A percentile compares a stretch with the other conserved stretches of the same genome.
Conservation (phyloP, 148 eudicot genomes). For the Simmondsia chinensis region DNA sequence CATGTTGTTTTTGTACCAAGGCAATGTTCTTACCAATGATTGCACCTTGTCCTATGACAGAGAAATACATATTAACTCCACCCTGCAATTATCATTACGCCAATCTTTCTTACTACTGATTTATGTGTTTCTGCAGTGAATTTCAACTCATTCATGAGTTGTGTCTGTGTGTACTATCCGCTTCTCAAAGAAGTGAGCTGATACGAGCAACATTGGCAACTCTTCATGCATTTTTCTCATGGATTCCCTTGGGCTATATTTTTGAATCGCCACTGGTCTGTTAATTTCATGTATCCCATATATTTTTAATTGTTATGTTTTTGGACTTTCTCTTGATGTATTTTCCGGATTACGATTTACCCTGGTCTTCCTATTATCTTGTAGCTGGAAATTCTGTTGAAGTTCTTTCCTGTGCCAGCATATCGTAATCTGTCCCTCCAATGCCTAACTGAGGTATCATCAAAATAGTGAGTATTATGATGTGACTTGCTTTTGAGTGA, state of each 20-base stretch:
- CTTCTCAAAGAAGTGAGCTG: conserved; percentile 87
- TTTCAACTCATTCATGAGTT: conserved; percentile 97
- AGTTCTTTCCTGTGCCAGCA: conserved; percentile 68
- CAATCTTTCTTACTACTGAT: conserved; percentile 1
- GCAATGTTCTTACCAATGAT: no score
- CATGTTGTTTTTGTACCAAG: no score
- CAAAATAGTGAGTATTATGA: no score
- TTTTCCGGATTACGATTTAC: neutral
- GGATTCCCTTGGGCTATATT: conserved; percentile 98
- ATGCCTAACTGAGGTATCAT: conserved; percentile 94
- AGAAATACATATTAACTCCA: no score
- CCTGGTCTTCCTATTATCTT: conserved; percentile 5
- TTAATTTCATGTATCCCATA: conserved; percentile 1
- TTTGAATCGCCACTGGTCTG: conserved; percentile 97
- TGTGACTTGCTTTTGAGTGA: neutral
- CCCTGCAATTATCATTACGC: no score
- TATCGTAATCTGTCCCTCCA: conserved; percentile 92
- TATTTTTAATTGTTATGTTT: neutral
- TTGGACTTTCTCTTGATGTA: neutral
- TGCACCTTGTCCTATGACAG: no score
- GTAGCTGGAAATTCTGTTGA: conserved; percentile 83
- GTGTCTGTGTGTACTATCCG: conserved; percentile 92
- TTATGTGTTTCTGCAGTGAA: conserved; percentile 46
- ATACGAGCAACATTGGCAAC: conserved; percentile 87
- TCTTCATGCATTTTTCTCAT: conserved; percentile 92